These are phyloP conservation scores for Erysimum cheiranthoides DNA, from an alignment of 345 rosid species.

Conservation along the genomic window DNA sequence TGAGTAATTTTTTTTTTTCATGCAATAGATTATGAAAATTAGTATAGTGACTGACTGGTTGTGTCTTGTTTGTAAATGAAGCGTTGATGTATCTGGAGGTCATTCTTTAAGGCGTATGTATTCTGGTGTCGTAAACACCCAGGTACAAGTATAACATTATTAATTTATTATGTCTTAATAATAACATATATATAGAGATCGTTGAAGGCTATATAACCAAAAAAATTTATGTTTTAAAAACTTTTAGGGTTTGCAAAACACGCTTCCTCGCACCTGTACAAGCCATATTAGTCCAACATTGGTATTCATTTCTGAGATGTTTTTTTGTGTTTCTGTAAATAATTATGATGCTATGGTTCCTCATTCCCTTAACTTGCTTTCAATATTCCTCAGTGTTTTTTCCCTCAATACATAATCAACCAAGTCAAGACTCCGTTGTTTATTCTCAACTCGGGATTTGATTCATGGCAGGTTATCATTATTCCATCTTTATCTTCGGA, in stretches of 20 bases:
- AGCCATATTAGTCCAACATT: slow-evolving; percentile 31
- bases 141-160: slow-evolving; percentile 52
- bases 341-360: background rate
- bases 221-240: no score
- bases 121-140: slow-evolving; percentile 70
- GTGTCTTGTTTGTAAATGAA: slow-evolving; percentile 42
- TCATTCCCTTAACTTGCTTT: background rate
- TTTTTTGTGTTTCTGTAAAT: background rate
- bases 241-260: slow-evolving; percentile 38
- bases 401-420: slow-evolving; percentile 44
- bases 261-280: slow-evolving; percentile 40
- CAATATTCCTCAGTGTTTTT: slow-evolving; percentile 35
- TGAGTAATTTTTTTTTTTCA: slow-evolving; percentile 38
- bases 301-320: slow-evolving; percentile 29
- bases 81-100: slow-evolving; percentile 82
- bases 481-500: background rate
- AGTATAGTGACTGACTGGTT: slow-evolving; percentile 10
- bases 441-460: slow-evolving; percentile 46
- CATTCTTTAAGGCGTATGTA: slow-evolving; percentile 72
- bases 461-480: slow-evolving; percentile 43
- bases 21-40: background rate
- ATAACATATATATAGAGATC: background rate
- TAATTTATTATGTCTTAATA: background rate
- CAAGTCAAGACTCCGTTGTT: slow-evolving; percentile 38
- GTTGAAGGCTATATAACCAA: no score